Conservation (phyloP, 2,329 filamentous ascomycete genomes). For the Rutstroemia sp. region DNA sequence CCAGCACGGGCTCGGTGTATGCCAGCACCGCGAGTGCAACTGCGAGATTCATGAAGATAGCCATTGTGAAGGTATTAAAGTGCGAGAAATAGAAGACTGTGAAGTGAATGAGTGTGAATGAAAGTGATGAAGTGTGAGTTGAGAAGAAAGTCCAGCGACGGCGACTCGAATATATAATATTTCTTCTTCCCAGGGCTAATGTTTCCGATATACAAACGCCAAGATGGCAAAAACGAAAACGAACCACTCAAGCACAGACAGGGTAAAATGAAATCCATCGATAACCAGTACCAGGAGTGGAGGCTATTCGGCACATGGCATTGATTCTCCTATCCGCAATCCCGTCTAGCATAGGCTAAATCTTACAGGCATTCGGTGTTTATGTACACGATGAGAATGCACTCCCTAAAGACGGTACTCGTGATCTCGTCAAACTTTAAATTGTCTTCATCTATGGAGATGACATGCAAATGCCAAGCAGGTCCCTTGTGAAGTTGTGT, state of each 20-base stretch:
- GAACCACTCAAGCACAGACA: background rate
- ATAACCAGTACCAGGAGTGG: too few species aligned
- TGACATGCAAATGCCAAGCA: too few species aligned
- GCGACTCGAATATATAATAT: background rate
- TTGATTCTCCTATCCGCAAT: too few species aligned
- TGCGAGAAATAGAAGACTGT: background rate
- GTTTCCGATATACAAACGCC: background rate
- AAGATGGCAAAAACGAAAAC: background rate
- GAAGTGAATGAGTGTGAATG: background rate
- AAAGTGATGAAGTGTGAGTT: background rate
- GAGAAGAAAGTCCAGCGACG: background rate
- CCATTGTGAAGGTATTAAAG: constrained; percentile 11
- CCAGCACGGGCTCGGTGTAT: constrained; percentile 14
- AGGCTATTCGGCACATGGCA: too few species aligned
- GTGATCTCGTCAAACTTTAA: too few species aligned
- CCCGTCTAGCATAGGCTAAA: too few species aligned
- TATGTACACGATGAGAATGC: too few species aligned
- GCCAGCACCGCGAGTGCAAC: constrained; percentile 15
- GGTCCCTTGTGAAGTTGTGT: too few species aligned
- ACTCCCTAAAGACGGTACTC: too few species aligned
- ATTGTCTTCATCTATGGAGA: too few species aligned
- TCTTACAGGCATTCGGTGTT: too few species aligned
- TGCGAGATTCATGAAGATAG: constrained; percentile 15
- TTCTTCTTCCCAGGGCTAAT: background rate
- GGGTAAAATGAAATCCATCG: too few species aligned